Evolutionary conservation across 2,329 filamentous ascomycete species (phyloP).

Genomic region (Tolypocladium paradoxum): DNA sequence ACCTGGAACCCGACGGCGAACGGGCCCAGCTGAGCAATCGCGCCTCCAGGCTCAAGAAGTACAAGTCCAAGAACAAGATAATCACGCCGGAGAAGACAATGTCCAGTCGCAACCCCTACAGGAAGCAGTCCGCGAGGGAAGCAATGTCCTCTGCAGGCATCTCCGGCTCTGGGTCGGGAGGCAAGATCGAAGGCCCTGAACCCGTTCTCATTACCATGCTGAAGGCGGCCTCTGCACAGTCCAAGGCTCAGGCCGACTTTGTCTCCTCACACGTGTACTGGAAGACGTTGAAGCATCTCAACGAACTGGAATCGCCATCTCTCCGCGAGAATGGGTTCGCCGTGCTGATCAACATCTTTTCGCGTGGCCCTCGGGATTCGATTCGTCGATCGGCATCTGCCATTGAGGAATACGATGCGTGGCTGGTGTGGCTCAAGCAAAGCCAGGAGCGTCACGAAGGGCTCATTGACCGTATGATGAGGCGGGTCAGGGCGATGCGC

Average conservation of each 20-base stretch:
- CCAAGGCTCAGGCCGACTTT: slow-evolving; percentile 70
- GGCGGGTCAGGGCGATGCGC: slow-evolving; percentile 61
- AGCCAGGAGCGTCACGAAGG: slow-evolving; percentile 69
- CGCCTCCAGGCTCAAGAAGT: slow-evolving; percentile 49
- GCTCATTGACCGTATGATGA: slow-evolving; percentile 64
- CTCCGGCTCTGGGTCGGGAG: slow-evolving; percentile 4
- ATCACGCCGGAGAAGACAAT: slow-evolving; percentile 39
- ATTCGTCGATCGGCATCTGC: slow-evolving; percentile 60
- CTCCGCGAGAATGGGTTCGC: slow-evolving; percentile 59
- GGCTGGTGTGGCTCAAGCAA: slow-evolving; percentile 75
- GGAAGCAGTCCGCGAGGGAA: slow-evolving; percentile 17
- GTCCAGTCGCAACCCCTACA: slow-evolving; percentile 49
- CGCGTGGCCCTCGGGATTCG: slow-evolving; percentile 57
- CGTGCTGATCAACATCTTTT: slow-evolving; percentile 63
- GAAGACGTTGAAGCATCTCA: slow-evolving; percentile 68
- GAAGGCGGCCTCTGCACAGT: slow-evolving; percentile 64
- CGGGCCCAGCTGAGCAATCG: slow-evolving; percentile 61
- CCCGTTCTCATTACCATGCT: slow-evolving; percentile 61
- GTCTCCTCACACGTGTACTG: slow-evolving; percentile 77
- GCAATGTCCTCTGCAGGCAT: slow-evolving; percentile 2
- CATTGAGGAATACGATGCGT: slow-evolving; percentile 69
- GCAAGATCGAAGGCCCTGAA: slow-evolving; percentile 30
- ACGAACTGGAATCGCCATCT: slow-evolving; percentile 47
- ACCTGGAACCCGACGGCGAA: slow-evolving; percentile 46
- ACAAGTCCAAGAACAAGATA: slow-evolving; percentile 48